A percentile compares a stretch with the other conserved stretches of the same genome.
Conservation (phyloP, 1,139 yeast genomes). For the Yamadazyma buinensis region DNA sequence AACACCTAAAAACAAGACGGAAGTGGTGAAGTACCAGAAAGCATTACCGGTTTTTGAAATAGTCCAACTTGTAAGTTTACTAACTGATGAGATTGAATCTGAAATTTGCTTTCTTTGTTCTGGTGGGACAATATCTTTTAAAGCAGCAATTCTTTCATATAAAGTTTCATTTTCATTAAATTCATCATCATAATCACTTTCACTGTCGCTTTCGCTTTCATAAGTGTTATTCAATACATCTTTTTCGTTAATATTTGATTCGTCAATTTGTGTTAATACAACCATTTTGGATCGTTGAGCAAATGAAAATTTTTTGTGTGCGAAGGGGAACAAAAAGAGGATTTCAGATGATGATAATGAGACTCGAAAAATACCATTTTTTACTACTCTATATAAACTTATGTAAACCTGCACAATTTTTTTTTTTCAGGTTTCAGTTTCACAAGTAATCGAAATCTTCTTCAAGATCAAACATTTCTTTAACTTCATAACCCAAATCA, state of each 20-base stretch:
- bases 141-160: slow-evolving; percentile 81
- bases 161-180: slow-evolving; percentile 84
- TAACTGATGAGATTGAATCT: slow-evolving; percentile 30
- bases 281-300: slow-evolving; percentile 43
- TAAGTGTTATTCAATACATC: slow-evolving; percentile 23
- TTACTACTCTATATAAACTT: no score
- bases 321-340: no score
- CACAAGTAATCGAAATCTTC: slow-evolving; percentile 12
- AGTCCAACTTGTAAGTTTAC: slow-evolving; percentile 38
- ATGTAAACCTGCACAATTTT: no score
- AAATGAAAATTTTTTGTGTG: slow-evolving; percentile 9
- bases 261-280: slow-evolving; percentile 68
- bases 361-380: not conserved
- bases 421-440: no score
- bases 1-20: slow-evolving; percentile 83
- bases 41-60: slow-evolving; percentile 65
- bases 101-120: slow-evolving; percentile 60
- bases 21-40: slow-evolving; percentile 83
- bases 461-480: slow-evolving; percentile 9
- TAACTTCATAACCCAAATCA: slow-evolving; percentile 49
- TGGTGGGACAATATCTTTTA: slow-evolving; percentile 90
- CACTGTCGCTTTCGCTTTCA: slow-evolving; percentile 44
- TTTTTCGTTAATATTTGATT: slow-evolving; percentile 44
- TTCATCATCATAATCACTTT: slow-evolving; percentile 65
- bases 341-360: not conserved